Conservation (phyloP, 306 rosid species). For the Vicia villosa region DNA sequence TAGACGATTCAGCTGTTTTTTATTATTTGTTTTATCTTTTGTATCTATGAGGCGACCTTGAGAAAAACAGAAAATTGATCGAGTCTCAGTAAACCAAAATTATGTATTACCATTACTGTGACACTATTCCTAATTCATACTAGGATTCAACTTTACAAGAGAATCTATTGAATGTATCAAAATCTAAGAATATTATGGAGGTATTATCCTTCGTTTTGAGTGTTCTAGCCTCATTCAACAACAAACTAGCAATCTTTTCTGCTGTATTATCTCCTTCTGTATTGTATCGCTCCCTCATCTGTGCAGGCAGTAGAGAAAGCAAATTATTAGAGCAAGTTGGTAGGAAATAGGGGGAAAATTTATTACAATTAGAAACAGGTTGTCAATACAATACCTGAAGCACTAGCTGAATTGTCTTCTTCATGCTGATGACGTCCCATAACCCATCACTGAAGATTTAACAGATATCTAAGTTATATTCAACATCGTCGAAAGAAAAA, state of each 20-base stretch:
- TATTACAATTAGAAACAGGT: slow-evolving; percentile 1
- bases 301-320: slow-evolving; percentile 37
- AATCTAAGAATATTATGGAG: slow-evolving; percentile 88
- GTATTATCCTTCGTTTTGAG: slow-evolving; percentile 97
- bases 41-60: slow-evolving; percentile 24
- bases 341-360: not conserved
- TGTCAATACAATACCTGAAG: slow-evolving; percentile 65
- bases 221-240: slow-evolving; percentile 90
- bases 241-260: slow-evolving; percentile 74
- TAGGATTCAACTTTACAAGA: slow-evolving; percentile 82
- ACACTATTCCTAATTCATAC: slow-evolving; percentile 52
- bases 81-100: slow-evolving; percentile 26
- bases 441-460: slow-evolving; percentile 80
- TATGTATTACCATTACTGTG: slow-evolving; percentile 41
- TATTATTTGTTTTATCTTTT: slow-evolving; percentile 5
- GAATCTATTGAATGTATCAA: slow-evolving; percentile 56
- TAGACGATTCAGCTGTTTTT: not conserved
- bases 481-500: slow-evolving; percentile 15
- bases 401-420: slow-evolving; percentile 80
- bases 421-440: slow-evolving; percentile 83
- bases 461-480: slow-evolving; percentile 33
- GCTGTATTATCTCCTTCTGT: slow-evolving; percentile 58
- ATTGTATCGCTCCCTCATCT: slow-evolving; percentile 64
- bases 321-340: slow-evolving; percentile 21
- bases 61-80: slow-evolving; percentile 21